These are phyloP conservation scores for Tritrichomonas musculus DNA, from an alignment of 208 protist species.

Conservation along the genomic window DNA sequence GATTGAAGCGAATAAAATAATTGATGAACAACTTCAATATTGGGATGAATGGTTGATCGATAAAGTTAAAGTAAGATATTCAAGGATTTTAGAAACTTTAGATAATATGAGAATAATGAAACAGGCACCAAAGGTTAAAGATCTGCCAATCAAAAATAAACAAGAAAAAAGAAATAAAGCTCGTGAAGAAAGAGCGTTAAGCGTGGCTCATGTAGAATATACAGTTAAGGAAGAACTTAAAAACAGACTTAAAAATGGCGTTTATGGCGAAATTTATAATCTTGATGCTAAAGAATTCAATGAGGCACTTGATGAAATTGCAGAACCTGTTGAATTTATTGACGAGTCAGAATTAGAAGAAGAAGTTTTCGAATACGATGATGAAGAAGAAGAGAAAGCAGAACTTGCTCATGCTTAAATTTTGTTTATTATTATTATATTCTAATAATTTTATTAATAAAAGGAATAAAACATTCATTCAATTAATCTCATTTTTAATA, in stretches of 20 bases:
- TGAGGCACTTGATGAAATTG: not conserved
- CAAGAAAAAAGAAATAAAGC: not conserved
- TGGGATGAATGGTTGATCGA: conserved; percentile 18
- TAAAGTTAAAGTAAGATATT: conserved; percentile 8
- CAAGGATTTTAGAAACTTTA: not conserved
- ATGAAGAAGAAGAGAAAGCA: not conserved
- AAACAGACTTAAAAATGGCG: not conserved
- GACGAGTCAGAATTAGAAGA: not conserved
- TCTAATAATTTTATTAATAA: no score
- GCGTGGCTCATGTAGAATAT: conserved; percentile 22
- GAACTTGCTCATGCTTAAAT: not conserved
- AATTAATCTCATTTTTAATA: no score
- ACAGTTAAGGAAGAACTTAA: not conserved
- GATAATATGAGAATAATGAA: not conserved
- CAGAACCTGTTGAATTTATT: not conserved
- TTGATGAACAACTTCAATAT: not conserved
- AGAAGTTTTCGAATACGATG: not conserved
- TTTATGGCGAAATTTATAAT: conserved; percentile 25
- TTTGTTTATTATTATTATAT: no score
- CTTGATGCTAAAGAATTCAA: not conserved
- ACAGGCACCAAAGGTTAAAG: not conserved
- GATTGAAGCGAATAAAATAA: not conserved
- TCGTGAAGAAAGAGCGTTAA: not conserved
- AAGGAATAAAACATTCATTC: no score
- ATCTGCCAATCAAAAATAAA: not conserved